These are phyloP conservation scores for Pseudogymnoascus sp. DNA, from an alignment of 2,329 filamentous ascomycete genomes.

Conservation along the genomic window DNA sequence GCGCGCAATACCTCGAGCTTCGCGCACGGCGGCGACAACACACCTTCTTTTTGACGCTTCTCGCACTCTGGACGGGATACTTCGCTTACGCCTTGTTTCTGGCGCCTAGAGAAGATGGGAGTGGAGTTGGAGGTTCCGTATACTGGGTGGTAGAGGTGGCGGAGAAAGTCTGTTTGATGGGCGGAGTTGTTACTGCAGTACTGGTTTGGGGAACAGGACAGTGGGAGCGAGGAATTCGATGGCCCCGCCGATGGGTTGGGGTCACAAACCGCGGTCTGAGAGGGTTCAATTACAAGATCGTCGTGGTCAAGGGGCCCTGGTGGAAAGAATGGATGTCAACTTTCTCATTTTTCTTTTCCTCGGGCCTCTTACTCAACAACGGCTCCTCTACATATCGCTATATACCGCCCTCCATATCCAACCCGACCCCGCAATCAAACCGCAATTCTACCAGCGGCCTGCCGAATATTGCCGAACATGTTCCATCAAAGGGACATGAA, in stretches of 20 bases:
- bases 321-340: constrained; percentile 71
- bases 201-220: constrained; percentile 93
- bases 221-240: constrained; percentile 90
- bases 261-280: constrained; percentile 85
- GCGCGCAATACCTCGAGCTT: constrained; percentile 85
- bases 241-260: constrained; percentile 85
- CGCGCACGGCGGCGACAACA: constrained; percentile 84
- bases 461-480: constrained; percentile 42
- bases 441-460: constrained; percentile 21
- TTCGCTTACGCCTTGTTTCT: constrained; percentile 91
- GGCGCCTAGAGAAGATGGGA: constrained; percentile 90
- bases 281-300: constrained; percentile 92
- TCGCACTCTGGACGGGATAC: constrained; percentile 72
- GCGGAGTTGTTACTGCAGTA: constrained; percentile 77
- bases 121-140: constrained; percentile 81
- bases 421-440: constrained; percentile 37
- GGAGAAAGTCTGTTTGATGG: constrained; percentile 87
- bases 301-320: constrained; percentile 77
- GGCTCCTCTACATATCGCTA: constrained; percentile 67
- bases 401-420: constrained; percentile 60
- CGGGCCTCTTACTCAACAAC: constrained; percentile 61
- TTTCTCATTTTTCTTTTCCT: constrained; percentile 70
- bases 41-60: constrained; percentile 78
- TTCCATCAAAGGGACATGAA: constrained; percentile 66
- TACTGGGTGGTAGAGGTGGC: constrained; percentile 93